Percentiles rank a stretch among this genome's conserved stretches.
Conservation (phyloP, 768 basidiomycete genomes). For the Leccinum uliginosum region DNA sequence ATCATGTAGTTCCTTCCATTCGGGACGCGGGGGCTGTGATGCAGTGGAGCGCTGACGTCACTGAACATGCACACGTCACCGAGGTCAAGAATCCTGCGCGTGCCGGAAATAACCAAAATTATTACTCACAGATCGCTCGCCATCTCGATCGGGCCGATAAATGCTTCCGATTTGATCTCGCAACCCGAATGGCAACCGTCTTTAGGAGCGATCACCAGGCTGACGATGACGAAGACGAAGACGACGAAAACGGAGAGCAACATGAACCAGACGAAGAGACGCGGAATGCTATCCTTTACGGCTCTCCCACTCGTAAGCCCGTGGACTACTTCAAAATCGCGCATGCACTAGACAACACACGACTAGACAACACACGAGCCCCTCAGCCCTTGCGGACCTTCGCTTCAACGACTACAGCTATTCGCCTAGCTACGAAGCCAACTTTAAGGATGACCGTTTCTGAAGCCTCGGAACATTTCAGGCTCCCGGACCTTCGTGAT, state of each 20-base stretch:
- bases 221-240: too few relatives aligned
- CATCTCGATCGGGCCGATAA: too few relatives aligned
- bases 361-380: not conserved
- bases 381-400: not conserved
- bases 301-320: not conserved
- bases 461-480: not conserved
- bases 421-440: not conserved
- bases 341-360: not conserved
- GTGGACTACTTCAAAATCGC: not conserved
- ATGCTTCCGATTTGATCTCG: too few relatives aligned
- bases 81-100: not conserved
- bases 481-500: not conserved
- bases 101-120: not conserved
- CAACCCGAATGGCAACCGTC: not conserved
- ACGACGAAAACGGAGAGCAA: too few relatives aligned
- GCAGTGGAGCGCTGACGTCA: not conserved
- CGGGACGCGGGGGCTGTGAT: not conserved
- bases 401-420: not conserved
- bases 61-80: not conserved
- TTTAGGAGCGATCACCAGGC: too few relatives aligned
- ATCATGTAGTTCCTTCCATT: not conserved
- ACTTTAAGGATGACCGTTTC: not conserved
- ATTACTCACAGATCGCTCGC: not conserved
- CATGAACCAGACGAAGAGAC: not conserved
- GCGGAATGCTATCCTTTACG: not conserved